A percentile compares a stretch with the other conserved stretches of the same genome.
These are phyloP conservation scores for Venturia asperata DNA, from an alignment of 2,329 filamentous ascomycete genomes.

Conservation along the genomic window DNA sequence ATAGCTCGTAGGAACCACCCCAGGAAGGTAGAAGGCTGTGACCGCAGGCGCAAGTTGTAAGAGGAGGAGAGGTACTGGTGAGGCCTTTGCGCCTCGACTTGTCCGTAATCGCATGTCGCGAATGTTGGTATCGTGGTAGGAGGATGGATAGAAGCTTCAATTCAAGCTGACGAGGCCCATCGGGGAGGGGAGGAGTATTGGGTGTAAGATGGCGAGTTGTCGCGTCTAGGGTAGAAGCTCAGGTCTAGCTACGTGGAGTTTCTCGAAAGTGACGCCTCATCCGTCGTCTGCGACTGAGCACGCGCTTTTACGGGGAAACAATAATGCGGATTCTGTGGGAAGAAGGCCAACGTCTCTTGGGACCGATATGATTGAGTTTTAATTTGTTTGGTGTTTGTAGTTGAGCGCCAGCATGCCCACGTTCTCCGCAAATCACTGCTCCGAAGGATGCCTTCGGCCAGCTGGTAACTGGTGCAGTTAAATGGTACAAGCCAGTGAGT, in stretches of 20 bases:
- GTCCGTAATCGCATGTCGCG: not conserved
- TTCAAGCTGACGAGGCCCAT: not conserved
- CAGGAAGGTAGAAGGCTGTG: slow-evolving; percentile 87
- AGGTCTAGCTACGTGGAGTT: slow-evolving; percentile 3
- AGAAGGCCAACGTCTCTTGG: not conserved
- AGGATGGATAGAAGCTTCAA: not conserved
- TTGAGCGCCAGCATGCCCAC: too few relatives aligned
- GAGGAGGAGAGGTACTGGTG: slow-evolving; percentile 21
- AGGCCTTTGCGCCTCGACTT: not conserved
- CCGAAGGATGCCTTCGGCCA: too few relatives aligned
- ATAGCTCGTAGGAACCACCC: slow-evolving; percentile 91
- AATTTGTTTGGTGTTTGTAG: not conserved
- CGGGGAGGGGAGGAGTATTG: not conserved
- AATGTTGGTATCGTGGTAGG: not conserved
- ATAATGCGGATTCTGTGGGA: not conserved
- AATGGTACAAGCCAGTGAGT: too few relatives aligned
- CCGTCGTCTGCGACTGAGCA: not conserved
- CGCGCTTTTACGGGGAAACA: not conserved
- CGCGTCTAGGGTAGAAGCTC: not conserved
- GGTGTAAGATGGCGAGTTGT: not conserved
- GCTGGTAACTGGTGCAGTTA: too few relatives aligned
- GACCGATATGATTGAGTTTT: not conserved
- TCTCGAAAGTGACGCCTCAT: not conserved
- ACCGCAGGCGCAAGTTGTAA: slow-evolving; percentile 31
- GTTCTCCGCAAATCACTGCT: too few relatives aligned